Evolutionary conservation across 2,329 filamentous ascomycete genomes (phyloP), one percentile per base, ranked within the genome.

Genomic region (Fusarium sp.): DNA sequence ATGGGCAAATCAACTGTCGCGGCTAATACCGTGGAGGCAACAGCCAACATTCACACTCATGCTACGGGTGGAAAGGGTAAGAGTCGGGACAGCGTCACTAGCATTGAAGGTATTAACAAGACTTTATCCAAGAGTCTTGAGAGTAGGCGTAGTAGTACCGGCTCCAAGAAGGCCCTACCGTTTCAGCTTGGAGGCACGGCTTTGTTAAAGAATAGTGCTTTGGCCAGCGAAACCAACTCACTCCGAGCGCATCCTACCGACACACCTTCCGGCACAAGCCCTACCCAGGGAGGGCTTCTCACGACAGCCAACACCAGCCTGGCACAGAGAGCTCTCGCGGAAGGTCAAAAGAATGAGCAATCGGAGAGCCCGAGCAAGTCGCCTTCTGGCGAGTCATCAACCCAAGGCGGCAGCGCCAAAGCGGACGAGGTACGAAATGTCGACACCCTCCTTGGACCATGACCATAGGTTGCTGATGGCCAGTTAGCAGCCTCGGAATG

Each of bases 1-100:
- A 86, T 97, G 56, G 93, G 93, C 38, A 97, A 97, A 79, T 94
- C 91, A 69, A 98, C 96, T 0, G 94, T 98, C 18, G 93, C 93
- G 15, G 91, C 93, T 38, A 94, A 93, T 68, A 91, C 92, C 55
- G 92, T 98, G 38, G 94, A 96, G 77, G 96, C 93, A 3, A 91
- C 91, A 75, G 96, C 93, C 20, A 94, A 88, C 65, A 88, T 89
- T 73, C 85, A 86, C 69, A 83, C 84, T 5, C 85, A 86, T 66
- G 76, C 81, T 57, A 75, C 82, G 62, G 78, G 77, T 56, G 78
- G 76, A 29, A 86, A 85, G 76, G 83, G 81, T 50, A 82, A 80
- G 74, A 80, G 77, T 23, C 76, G 80, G 13, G 82, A 83, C 42
- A 80, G 83, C 57, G 82, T 85, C 29, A 82, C 86, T 16, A 88